Base-by-base conservation (phyloP, 768 basidiomycete species). In the Xanthoconium purpureum region DNA sequence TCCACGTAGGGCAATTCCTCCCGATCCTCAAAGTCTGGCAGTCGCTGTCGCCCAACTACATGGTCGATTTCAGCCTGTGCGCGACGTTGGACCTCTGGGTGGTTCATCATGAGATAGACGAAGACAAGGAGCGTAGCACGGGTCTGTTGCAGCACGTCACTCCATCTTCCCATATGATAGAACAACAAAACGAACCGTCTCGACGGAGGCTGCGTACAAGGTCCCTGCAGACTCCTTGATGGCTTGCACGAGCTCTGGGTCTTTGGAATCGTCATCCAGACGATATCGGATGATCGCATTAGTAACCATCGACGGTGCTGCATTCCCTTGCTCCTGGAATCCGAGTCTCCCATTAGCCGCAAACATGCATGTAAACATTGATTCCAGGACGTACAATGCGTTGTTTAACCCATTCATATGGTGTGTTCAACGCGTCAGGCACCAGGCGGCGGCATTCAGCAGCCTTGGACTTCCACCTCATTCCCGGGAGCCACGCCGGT, bases 31-130 rank as follows among this genome's bases (percentile, higher is more conserved):
- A 24, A 24, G 24, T 24, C 24, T 24, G 24, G 24, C 24, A 24
- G 63, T 14, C 69, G 65, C 33, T 56, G 57, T 8, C 30, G 40
- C 7, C 69, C 70, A 11, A 76, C 52, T 11, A 73, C 66, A 5
- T 44, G 37, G 43, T 75, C 72, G 9, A 76, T 62, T 35, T 75
- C 73, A 24, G 24, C 24, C 24, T 24, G 24, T 24, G 24, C 24
- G 24, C 24, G 65, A 11, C 33, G 52, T 29, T 72, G 61, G 6
- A 63, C 64, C 12, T 66, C 62, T 2, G 74, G 71, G 47, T 73
- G 57, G 12, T 57, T 52, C 18, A 71, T 53, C 57, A 77, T 63
- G 15, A 64, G 67, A n/a, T 73, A 68, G 17, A 73, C 45, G 51
- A 68, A 71, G 2, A 60, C 53, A 1, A 57, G 30, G 2, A 75